Base-by-base conservation (phyloP, 768 basidiomycete genomes). In the Xanthoconium stramineum region DNA sequence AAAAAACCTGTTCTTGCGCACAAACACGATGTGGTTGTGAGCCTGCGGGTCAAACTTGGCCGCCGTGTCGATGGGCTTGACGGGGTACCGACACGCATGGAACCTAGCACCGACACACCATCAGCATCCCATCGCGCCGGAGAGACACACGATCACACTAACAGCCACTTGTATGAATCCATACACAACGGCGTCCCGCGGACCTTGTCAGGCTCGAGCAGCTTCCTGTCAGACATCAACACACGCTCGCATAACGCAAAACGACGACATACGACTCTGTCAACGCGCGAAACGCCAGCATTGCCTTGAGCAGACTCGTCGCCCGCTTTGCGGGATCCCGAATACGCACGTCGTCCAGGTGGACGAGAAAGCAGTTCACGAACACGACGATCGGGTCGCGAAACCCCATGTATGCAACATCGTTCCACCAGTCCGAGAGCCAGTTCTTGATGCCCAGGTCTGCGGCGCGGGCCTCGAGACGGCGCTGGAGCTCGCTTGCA, bases 401-500 rank as follows among this genome's bases (percentile, higher is more conserved):
- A 66, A 91, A 91, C 7, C 76, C 87, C 88, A 92, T 86, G 69
- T 90, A 91, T 17, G 95, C 95, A 5, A 72, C 82, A 35, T 97
- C 92, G 73, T 98, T 95, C 96, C 96, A 99, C 97, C 97, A 99
- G 50, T 96, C 93, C 46, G 83, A 81, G n/a, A 99, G 79, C 97
- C 97, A 99, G 76, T 81, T 94, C 63, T 76, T 77, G 50, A 75
- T 70, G 15, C 72, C 71, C 1, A 83, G 80, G 28, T 83, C 78
- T 0, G 78, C 77, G 0, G 94, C 93, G 2, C 94, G 83, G 20
- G 81, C 78, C 66, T 91, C 79, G 35, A 98, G 79, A 3, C 97
- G 79, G 36, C 75, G 71, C 74, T 98, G 96, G 13, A 98, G 80
- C 53, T 84, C 82, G 15, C 80, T 78, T 2, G 84, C 85, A 50